These are phyloP conservation scores for Edaphochlamys debaryana DNA, from an alignment of 139 green algal genomes.

Conservation along the genomic window DNA sequence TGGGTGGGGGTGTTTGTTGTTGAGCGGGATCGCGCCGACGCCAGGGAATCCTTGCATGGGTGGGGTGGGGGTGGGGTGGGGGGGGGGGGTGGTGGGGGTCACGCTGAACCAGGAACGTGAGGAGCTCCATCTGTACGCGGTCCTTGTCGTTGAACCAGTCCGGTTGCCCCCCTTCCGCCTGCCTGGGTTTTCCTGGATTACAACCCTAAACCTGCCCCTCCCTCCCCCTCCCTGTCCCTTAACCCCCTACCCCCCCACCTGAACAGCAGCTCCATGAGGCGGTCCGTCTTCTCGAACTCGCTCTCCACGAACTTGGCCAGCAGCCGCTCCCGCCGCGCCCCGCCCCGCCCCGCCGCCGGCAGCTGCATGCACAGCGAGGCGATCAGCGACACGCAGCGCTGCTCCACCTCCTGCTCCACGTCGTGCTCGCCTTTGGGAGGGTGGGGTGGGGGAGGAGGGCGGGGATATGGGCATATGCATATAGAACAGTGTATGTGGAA, in stretches of 20 bases:
- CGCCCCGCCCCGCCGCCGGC: slow-evolving; percentile 24
- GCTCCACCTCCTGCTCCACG: slow-evolving; percentile 85
- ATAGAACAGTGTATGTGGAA: no score
- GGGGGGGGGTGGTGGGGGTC: no score
- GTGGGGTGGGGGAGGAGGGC: neutral
- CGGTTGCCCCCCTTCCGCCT: no score
- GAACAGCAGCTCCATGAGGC: slow-evolving; percentile 92
- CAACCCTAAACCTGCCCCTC: no score
- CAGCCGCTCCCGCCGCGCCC: slow-evolving; percentile 74
- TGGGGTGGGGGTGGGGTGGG: no score
- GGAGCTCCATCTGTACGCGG: no score
- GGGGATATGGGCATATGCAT: neutral
- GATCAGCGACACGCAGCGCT: slow-evolving; percentile 88
- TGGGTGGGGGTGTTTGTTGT: no score
- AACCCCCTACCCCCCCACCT: slow-evolving; percentile 46
- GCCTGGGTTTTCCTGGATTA: no score
- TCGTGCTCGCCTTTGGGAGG: slow-evolving; percentile 54
- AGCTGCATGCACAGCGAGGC: slow-evolving; percentile 67
- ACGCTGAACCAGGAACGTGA: no score
- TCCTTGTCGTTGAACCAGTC: no score
- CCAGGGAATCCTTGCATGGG: no score
- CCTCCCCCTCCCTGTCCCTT: neutral
- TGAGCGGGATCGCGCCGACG: no score
- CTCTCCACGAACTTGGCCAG: slow-evolving; percentile 96
- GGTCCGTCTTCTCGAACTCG: slow-evolving; percentile 97